Base-by-base conservation (phyloP, 768 basidiomycete genomes). In the Lepiota subincarnata region DNA sequence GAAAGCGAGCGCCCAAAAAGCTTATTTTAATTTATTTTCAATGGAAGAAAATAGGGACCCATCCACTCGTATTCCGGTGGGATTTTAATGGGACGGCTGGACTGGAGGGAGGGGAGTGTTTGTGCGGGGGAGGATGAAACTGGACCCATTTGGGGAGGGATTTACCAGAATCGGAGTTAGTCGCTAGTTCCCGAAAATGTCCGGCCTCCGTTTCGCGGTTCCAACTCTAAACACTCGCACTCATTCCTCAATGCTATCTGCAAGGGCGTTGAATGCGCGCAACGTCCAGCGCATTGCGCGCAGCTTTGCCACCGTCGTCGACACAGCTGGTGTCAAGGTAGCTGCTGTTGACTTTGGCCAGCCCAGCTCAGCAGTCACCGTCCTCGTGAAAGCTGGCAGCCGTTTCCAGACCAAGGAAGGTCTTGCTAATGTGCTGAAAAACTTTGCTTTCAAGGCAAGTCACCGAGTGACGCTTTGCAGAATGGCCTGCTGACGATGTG, bases 381-480 rank as follows among this genome's bases (percentile, higher is more conserved):
- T 98, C 63, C 80, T 96, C 58, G 83, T 97, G 70, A 96, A 94
- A 71, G 96, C 92, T 52, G 96, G 96, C 50, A 85, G 85, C 65
- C 78, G 97, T 64, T 94, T 84, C 68, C 89, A 99, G 77, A 71
- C 83, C 58, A 87, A 87, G 66, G 83, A 92, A 39, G 96, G 96
- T 62, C 83, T 93, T 55, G 94, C 96, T 2, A 91, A 96, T 75
- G 87, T 84, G 57, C 80, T 98, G 70, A 97, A 97, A 81, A 95
- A 93, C 83, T 98, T 94, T 81, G 88, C 94, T 55, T 98, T 96
- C 86, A 98, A 97, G 89, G 96, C 98, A 60, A 44, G 84, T 65
- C 26, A 16, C 20, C 35, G 34, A 7, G 14, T 39, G 39, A 13
- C 10, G 1, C 10, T 31, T 31, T 31, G 10, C 31, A 31, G 31